phyloP scores from a whole-genome alignment of 805 yeast species.

The Candida sphagnicola region DNA sequence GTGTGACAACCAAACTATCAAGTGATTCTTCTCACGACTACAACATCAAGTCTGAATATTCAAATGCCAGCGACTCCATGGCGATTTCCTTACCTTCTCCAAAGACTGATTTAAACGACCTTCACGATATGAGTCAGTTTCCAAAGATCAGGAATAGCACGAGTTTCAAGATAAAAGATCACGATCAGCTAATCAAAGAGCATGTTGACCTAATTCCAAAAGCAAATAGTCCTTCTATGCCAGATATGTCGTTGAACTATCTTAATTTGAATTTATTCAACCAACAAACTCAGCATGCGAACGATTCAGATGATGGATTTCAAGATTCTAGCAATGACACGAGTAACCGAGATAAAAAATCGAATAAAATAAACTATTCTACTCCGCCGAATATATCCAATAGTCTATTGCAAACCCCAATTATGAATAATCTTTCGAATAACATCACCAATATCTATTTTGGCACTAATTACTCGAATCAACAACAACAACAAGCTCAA shows the following conservation, averaged over 20 bases:
- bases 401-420: slow-evolving; percentile 22
- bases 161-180: neutral
- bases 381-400: slow-evolving; percentile 2
- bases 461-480: slow-evolving; percentile 22
- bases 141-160: neutral
- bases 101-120: neutral
- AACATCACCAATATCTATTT: slow-evolving; percentile 35
- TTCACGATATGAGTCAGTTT: too few species aligned
- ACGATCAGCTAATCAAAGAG: neutral
- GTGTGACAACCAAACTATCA: neutral
- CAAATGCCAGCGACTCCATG: neutral
- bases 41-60: neutral
- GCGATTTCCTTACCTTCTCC: neutral
- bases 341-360: neutral
- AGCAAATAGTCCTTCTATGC: slow-evolving; percentile 3
- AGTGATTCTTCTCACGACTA: neutral
- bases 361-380: neutral
- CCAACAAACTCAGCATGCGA: neutral
- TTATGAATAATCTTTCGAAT: slow-evolving; percentile 23
- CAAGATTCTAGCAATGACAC: neutral
- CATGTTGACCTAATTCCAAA: neutral
- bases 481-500: slow-evolving; percentile 4
- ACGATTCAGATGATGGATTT: neutral
- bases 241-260: slow-evolving; percentile 11
- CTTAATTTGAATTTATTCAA: slow-evolving; percentile 9